Evolutionary conservation across 208 protist species (phyloP).

Genomic region (Porcisia deanei): DNA sequence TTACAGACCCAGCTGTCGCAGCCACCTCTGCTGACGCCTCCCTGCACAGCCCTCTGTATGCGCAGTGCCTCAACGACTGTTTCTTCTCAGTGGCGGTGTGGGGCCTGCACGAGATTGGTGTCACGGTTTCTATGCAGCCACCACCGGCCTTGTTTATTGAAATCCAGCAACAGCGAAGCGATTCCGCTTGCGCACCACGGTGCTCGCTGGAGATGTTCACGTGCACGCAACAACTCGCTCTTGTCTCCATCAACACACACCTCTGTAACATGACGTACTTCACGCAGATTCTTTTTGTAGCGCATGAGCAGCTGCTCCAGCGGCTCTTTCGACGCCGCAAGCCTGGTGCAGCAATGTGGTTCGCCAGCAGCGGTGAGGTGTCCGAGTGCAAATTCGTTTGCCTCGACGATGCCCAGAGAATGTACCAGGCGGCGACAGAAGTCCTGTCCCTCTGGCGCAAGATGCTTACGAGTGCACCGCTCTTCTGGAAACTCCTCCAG

Average conservation of each 20-base stretch:
- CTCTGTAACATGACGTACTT: constrained; percentile 21
- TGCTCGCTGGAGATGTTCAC: constrained; percentile 33
- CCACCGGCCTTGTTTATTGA: constrained; percentile 26
- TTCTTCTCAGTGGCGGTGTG: constrained; percentile 32
- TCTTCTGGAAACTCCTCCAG: constrained; percentile 30
- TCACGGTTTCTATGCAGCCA: constrained; percentile 29
- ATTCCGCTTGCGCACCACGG: neutral
- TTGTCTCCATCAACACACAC: constrained; percentile 22
- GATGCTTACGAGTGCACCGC: constrained; percentile 21
- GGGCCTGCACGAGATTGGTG: constrained; percentile 35
- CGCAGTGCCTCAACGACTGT: constrained; percentile 36
- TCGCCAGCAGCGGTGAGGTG: neutral
- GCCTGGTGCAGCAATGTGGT: neutral
- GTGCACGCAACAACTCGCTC: constrained; percentile 32
- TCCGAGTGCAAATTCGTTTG: neutral
- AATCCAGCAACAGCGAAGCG: constrained; percentile 16
- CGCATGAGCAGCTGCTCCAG: constrained; percentile 27
- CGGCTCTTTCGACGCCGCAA: constrained; percentile 17
- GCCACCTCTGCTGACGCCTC: neutral
- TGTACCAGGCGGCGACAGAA: constrained; percentile 21
- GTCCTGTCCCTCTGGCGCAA: constrained; percentile 35
- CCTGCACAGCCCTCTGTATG: constrained; percentile 23
- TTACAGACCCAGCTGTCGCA: neutral
- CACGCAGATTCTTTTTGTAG: constrained; percentile 22
- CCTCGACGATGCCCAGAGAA: constrained; percentile 21